phyloP scores from a whole-genome alignment of 106 monocot genomes.

The Ottelia alismoides region DNA sequence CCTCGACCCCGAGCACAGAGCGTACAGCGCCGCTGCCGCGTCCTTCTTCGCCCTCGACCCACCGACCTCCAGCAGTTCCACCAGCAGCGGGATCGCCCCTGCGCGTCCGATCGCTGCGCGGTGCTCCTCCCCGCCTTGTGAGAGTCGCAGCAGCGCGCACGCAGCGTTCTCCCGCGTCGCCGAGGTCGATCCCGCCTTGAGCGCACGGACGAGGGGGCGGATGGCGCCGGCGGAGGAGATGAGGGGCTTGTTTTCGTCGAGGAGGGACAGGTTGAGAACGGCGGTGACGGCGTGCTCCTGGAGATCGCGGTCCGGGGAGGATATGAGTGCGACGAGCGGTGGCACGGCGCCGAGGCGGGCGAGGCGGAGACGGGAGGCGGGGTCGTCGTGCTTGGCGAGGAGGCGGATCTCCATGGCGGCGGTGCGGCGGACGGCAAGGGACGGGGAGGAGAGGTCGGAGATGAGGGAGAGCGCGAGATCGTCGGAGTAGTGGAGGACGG shows the following conservation, averaged over 20 bases:
- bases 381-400: slow-evolving; percentile 41
- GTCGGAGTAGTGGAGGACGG: slow-evolving; percentile 9
- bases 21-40: no score
- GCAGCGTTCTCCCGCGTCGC: slow-evolving; percentile 60
- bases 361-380: slow-evolving; percentile 32
- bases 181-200: slow-evolving; percentile 27
- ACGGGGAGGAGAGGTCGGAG: slow-evolving; percentile 24
- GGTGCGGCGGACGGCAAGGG: slow-evolving; percentile 20
- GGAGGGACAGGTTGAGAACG: slow-evolving; percentile 13
- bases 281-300: slow-evolving; percentile 20
- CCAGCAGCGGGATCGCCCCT: slow-evolving; percentile 11
- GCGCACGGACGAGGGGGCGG: slow-evolving; percentile 34
- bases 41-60: no score
- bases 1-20: no score
- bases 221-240: slow-evolving; percentile 53
- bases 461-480: slow-evolving; percentile 20
- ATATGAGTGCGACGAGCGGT: slow-evolving; percentile 60
- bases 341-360: slow-evolving; percentile 40
- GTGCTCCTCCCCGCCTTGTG: slow-evolving; percentile 30
- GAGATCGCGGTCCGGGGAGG: slow-evolving; percentile 23
- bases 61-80: slow-evolving; percentile 20
- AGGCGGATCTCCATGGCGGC: slow-evolving; percentile 46
- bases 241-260: slow-evolving; percentile 52
- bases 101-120: slow-evolving; percentile 36
- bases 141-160: no score